Base-by-base conservation (phyloP, 2,329 filamentous ascomycete genomes). In the Colletotrichum gigasporum region DNA sequence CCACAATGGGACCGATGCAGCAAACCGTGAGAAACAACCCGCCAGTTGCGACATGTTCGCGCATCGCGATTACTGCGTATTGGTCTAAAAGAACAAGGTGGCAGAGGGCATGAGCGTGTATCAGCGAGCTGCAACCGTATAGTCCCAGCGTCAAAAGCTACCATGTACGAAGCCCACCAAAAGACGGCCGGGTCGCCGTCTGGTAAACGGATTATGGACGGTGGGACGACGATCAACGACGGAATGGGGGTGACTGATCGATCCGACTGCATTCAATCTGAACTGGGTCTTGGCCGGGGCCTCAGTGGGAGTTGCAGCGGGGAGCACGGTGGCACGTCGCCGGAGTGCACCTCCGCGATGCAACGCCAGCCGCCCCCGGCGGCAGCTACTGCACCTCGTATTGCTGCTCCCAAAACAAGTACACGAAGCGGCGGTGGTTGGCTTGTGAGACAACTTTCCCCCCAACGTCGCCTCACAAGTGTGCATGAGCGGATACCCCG, bases 301-400 rank as follows among this genome's bases (percentile, higher is more conserved):
- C 32, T 63, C 47, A 24, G 39, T 34, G 20, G 41, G 37, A 60
- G 55, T 20, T 26, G 16, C 48, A 44, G 48, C 28, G 47, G 45
- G 47, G 28, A n/a, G n/a, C n/a, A n/a, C n/a, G n/a, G 51, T 39
- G 45, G 18, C 26, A 48, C 45, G 48, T 48, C 34, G 47, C 42
- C 42, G 41, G 55, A 59, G 34, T 37, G 22, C 20, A 28, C 41
- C 24, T 54, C 51, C 42, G 35, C 30, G 56, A 61, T 64, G 56
- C 56, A 64, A 61, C 41, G 18, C 56, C 56, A 61, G 48, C 48
- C 61, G 61, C 48, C 24, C 47, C 41, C 12, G n/a, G 10, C 20
- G 14, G 22, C 26, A 42, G 14, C 55, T 61, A 44, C 34, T 50
- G 34, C 61, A 61, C 48, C 61, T 64, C 61, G 61, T 64, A 64